Conservation (phyloP, 2,329 filamentous ascomycete species). For the Aplosporella prunicola region DNA sequence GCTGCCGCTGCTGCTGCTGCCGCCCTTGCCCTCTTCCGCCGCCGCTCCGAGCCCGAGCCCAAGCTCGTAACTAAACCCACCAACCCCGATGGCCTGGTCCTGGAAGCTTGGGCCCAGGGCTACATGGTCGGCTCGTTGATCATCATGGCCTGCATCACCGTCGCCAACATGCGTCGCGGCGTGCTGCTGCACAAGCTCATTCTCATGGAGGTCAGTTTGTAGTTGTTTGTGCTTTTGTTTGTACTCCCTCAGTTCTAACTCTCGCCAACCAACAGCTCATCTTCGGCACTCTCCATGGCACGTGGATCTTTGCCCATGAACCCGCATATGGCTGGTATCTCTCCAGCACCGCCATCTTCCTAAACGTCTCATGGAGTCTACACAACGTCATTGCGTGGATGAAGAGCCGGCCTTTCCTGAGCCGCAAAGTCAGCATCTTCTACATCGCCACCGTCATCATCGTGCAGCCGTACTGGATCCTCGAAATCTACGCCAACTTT, state of each 20-base stretch:
- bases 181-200: constrained; percentile 43
- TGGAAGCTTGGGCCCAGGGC: constrained; percentile 33
- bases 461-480: constrained; percentile 53
- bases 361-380: constrained; percentile 54
- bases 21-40: not conserved
- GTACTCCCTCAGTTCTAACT: not conserved
- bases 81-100: constrained; percentile 24
- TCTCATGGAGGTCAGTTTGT: constrained; percentile 40
- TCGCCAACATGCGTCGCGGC: constrained; percentile 40
- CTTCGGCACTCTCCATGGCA: constrained; percentile 48
- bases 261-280: constrained; percentile 33
- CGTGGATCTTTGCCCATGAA: constrained; percentile 48
- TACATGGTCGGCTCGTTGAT: constrained; percentile 34
- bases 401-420: constrained; percentile 54
- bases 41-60: not conserved
- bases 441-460: constrained; percentile 52
- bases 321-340: constrained; percentile 56
- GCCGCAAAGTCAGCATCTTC: constrained; percentile 39
- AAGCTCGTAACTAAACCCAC: constrained; percentile 23
- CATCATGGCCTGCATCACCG: constrained; percentile 39
- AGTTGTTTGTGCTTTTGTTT: too few relatives aligned
- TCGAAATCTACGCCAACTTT: constrained; percentile 58
- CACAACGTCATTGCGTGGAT: constrained; percentile 61
- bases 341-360: constrained; percentile 48
- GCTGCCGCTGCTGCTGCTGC: too few relatives aligned